phyloP scores from a whole-genome alignment of 148 eudicot species.

The Oxyria digyna region DNA sequence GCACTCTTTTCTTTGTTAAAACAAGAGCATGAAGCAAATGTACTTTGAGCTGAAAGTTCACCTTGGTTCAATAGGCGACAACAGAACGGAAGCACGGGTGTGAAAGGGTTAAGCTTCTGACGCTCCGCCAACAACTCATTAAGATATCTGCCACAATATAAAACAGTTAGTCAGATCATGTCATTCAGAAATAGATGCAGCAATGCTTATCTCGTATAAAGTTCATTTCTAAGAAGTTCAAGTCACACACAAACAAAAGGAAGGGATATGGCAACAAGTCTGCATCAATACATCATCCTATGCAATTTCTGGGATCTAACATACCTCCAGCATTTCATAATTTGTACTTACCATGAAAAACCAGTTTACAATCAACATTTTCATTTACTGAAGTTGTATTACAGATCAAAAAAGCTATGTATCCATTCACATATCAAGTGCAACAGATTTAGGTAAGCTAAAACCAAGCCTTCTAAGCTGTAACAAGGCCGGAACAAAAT shows the following conservation, averaged over 20 bases:
- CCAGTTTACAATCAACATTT: background rate
- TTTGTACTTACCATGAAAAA: background rate
- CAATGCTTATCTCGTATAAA: background rate
- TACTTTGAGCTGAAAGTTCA: constrained; percentile 24
- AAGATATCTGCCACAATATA: constrained; percentile 48
- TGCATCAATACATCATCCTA: background rate
- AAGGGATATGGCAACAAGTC: background rate
- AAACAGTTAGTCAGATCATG: background rate
- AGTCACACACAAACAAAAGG: background rate
- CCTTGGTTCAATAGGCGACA: constrained; percentile 84
- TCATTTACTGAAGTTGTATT: background rate
- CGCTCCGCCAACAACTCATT: constrained; percentile 76
- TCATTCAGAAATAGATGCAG: background rate
- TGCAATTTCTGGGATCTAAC: background rate
- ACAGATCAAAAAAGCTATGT: background rate
- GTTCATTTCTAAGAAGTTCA: background rate
- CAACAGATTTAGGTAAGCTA: background rate
- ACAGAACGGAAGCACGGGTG: constrained; percentile 64
- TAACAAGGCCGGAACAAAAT: background rate
- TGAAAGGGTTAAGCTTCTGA: constrained; percentile 69
- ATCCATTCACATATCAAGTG: no score
- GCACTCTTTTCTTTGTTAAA: background rate
- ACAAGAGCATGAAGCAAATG: background rate
- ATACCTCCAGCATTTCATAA: background rate
- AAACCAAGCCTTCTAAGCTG: background rate